Conservation (phyloP, 768 basidiomycete genomes). For the Panellus pusillus region DNA sequence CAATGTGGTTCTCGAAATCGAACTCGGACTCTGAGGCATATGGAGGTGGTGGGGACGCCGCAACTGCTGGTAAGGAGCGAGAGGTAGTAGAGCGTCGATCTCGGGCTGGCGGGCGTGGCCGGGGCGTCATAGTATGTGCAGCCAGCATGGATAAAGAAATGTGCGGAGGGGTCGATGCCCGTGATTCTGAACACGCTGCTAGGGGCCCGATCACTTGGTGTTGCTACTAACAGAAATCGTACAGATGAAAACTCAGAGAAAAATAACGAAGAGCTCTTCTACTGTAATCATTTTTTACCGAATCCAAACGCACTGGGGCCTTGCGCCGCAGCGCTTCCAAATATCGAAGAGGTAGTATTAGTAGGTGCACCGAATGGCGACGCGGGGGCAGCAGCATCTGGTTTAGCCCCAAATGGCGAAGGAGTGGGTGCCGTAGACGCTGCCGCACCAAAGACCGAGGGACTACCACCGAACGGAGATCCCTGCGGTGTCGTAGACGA, state of each 20-base stretch:
- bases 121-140: slow-evolving; percentile 49
- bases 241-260: slow-evolving; percentile 4
- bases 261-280: slow-evolving; percentile 7
- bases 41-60: slow-evolving; percentile 37
- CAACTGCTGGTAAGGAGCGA: slow-evolving; percentile 25
- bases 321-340: slow-evolving; percentile 11
- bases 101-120: slow-evolving; percentile 73
- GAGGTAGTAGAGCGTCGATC: slow-evolving; percentile 48
- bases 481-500: slow-evolving; percentile 22
- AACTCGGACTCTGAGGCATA: slow-evolving; percentile 50
- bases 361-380: slow-evolving; percentile 29
- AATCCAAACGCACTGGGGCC: slow-evolving; percentile 35
- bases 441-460: slow-evolving; percentile 17
- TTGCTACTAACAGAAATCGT: too few species aligned
- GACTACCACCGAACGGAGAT: slow-evolving; percentile 8
- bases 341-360: background rate
- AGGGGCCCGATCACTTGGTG: too few species aligned
- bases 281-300: slow-evolving; percentile 20
- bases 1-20: slow-evolving; percentile 7
- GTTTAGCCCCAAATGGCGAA: slow-evolving; percentile 6
- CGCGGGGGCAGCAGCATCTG: slow-evolving; percentile 23
- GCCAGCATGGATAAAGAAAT: slow-evolving; percentile 33
- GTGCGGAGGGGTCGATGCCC: background rate
- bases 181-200: too few species aligned
- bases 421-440: background rate